These are phyloP conservation scores for Davidsoniella virescens DNA, from an alignment of 2,329 filamentous ascomycete species.

Conservation along the genomic window DNA sequence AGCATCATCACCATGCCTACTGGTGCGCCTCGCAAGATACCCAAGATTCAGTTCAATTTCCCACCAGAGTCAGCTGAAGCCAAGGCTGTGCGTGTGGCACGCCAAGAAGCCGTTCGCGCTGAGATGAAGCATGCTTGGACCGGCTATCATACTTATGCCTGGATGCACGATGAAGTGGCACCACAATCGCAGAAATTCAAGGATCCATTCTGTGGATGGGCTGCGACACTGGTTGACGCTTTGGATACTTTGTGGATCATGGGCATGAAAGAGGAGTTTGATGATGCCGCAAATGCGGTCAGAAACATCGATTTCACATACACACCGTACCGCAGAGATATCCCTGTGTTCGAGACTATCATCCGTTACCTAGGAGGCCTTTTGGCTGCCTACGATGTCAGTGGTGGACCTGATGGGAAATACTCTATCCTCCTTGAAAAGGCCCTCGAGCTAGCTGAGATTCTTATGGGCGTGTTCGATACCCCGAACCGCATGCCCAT, in stretches of 20 bases:
- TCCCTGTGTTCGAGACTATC: constrained; percentile 84
- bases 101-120: constrained; percentile 50
- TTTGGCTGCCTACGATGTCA: constrained; percentile 73
- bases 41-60: constrained; percentile 62
- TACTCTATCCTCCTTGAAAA: constrained; percentile 60
- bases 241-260: constrained; percentile 81
- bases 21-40: constrained; percentile 51
- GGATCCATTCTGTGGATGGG: constrained; percentile 86
- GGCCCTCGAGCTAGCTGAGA: constrained; percentile 61
- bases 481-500: constrained; percentile 89
- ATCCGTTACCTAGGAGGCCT: constrained; percentile 85
- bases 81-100: constrained; percentile 45
- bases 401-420: constrained; percentile 36
- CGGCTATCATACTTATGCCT: constrained; percentile 66
- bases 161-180: constrained; percentile 71
- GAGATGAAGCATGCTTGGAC: constrained; percentile 68
- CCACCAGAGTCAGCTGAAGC: constrained; percentile 43
- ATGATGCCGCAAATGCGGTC: constrained; percentile 55
- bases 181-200: constrained; percentile 52
- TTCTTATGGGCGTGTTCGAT: constrained; percentile 71
- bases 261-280: constrained; percentile 62
- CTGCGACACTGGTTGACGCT: constrained; percentile 68
- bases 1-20: constrained; percentile 63
- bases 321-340: constrained; percentile 41
- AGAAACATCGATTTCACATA: constrained; percentile 70